phyloP scores from a whole-genome alignment of 768 basidiomycete genomes.

The Amanita rubescens region DNA sequence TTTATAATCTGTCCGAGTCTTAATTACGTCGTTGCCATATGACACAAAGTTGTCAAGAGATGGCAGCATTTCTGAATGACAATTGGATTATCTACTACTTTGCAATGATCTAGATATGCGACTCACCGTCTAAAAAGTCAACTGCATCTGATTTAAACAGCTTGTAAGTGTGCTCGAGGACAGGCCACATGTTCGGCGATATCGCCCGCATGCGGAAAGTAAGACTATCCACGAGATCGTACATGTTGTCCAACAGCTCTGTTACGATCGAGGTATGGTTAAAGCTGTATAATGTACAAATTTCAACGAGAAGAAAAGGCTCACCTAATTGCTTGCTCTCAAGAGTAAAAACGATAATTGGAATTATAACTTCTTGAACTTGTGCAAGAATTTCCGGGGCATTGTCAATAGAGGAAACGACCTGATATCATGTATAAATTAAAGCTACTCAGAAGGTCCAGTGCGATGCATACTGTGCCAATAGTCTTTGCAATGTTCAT shows the following conservation, averaged over 20 bases:
- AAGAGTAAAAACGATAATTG: constrained; percentile 68
- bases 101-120: not conserved
- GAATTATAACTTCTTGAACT: constrained; percentile 76
- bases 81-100: not conserved
- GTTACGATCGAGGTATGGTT: constrained; percentile 3
- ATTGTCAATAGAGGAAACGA: constrained; percentile 67
- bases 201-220: constrained; percentile 76
- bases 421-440: constrained; percentile 29
- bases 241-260: constrained; percentile 87
- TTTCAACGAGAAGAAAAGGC: constrained; percentile 11
- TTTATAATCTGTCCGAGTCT: constrained; percentile 65
- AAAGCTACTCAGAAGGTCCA: not conserved
- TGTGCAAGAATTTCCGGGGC: constrained; percentile 69
- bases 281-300: not conserved
- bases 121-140: constrained; percentile 80
- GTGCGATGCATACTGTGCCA: constrained; percentile 45
- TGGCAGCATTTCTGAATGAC: constrained; percentile 69
- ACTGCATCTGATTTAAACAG: constrained; percentile 78
- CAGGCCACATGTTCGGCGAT: constrained; percentile 78
- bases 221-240: constrained; percentile 76
- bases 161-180: constrained; percentile 77
- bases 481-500: constrained; percentile 88
- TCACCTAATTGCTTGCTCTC: constrained; percentile 71
- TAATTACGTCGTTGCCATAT: constrained; percentile 72
- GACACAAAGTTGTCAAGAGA: constrained; percentile 86